A percentile compares a stretch with the other conserved stretches of the same genome.
phyloP scores from a whole-genome alignment of 805 yeast species.

The Saturnispora dispora region DNA sequence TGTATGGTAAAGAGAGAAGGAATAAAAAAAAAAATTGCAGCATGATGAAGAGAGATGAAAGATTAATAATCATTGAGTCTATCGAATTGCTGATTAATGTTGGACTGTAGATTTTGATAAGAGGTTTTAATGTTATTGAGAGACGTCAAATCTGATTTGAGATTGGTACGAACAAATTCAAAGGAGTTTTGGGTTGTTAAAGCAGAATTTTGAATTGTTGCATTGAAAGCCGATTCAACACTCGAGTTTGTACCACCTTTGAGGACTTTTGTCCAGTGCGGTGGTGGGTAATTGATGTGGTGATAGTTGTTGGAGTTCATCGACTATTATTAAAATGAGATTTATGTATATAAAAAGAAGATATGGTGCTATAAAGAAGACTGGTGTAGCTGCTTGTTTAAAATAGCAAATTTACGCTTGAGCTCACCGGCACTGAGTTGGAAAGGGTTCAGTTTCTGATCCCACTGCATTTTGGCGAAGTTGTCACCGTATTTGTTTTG shows the following conservation, averaged over 20 bases:
- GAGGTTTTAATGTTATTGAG: neutral
- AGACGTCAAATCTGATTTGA: neutral
- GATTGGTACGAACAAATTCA: conserved; percentile 1
- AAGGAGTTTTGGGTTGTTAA: neutral
- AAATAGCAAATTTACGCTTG: conserved; percentile 57
- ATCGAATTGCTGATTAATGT: neutral
- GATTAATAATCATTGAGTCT: neutral
- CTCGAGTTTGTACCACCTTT: neutral
- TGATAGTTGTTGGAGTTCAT: neutral
- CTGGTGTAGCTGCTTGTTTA: conserved; percentile 34
- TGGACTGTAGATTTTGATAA: neutral
- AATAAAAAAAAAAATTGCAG: neutral
- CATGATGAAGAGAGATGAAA: neutral
- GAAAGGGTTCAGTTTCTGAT: conserved; percentile 67
- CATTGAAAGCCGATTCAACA: neutral
- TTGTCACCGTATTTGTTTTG: conserved; percentile 80
- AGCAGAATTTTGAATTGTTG: conserved; percentile 4
- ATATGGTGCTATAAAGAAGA: conserved; percentile 2
- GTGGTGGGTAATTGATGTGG: neutral
- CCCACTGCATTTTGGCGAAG: conserved; percentile 87
- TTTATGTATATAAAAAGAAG: neutral
- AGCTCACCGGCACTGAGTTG: conserved; percentile 85
- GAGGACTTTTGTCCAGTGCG: neutral
- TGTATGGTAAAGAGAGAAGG: neutral
- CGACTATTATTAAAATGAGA: neutral